Conservation (phyloP, 2,329 filamentous ascomycete genomes). For the Aspergillus luchuensis region DNA sequence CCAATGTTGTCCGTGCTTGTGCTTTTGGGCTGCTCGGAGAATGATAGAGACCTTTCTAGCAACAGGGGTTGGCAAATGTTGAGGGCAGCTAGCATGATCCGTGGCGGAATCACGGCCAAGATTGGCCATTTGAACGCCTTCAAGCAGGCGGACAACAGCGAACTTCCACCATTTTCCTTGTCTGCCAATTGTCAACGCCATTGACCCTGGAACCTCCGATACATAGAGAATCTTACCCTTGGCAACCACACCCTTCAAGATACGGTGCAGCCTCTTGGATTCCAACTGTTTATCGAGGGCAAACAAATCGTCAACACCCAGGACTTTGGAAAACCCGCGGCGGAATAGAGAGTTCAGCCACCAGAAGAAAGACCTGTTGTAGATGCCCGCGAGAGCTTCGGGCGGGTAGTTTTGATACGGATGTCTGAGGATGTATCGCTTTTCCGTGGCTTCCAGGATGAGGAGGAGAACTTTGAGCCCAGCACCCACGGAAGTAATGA, state of each 20-base stretch:
- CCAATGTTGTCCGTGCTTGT: conserved; percentile 37
- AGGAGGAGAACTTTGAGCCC: conserved; percentile 48
- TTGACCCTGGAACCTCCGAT: not conserved
- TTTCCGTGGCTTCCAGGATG: conserved; percentile 50
- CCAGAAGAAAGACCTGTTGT: conserved; percentile 53
- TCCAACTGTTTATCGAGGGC: conserved; percentile 49
- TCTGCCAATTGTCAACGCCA: conserved; percentile 16
- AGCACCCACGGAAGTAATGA: conserved; percentile 45
- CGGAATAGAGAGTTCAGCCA: conserved; percentile 58
- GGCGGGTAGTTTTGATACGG: conserved; percentile 47
- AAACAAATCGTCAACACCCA: conserved; percentile 50
- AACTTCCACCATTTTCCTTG: conserved; percentile 30
- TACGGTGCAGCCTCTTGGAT: conserved; percentile 44
- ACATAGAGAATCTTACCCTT: conserved; percentile 32
- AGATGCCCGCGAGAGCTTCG: conserved; percentile 56
- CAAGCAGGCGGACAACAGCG: conserved; percentile 34
- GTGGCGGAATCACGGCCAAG: conserved; percentile 34
- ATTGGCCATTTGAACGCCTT: conserved; percentile 38
- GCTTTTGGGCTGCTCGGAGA: conserved; percentile 33
- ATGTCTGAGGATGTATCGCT: conserved; percentile 43
- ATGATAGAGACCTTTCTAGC: conserved; percentile 39
- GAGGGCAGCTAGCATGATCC: conserved; percentile 39
- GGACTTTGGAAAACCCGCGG: conserved; percentile 48
- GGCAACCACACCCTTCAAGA: conserved; percentile 44
- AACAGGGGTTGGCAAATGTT: conserved; percentile 43